These are phyloP conservation scores for Vitis rupestris DNA, from an alignment of 164 flowering plant genomes.

Conservation along the genomic window DNA sequence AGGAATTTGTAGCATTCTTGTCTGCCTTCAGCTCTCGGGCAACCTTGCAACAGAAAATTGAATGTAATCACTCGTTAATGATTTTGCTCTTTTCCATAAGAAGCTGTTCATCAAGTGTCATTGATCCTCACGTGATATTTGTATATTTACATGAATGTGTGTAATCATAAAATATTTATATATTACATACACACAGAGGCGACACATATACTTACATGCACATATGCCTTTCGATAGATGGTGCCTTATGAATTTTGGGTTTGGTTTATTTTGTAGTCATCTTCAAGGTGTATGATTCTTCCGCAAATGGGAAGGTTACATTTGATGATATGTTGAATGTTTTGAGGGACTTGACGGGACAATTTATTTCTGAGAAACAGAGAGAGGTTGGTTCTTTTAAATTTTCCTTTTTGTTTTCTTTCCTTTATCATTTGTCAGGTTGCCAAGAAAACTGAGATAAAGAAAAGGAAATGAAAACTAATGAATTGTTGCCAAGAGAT, in stretches of 20 bases:
- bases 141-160: no score
- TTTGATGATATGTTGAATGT: slow-evolving; percentile 45
- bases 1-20: slow-evolving; percentile 57
- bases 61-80: slow-evolving; percentile 2
- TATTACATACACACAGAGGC: background rate
- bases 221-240: no score
- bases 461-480: no score
- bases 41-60: no score
- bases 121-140: no score
- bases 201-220: background rate
- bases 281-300: slow-evolving; percentile 52
- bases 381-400: slow-evolving; percentile 28
- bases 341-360: slow-evolving; percentile 48
- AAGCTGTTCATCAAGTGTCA: no score
- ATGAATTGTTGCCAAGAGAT: no score
- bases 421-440: no score
- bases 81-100: no score
- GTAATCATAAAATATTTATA: background rate
- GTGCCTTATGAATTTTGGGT: no score
- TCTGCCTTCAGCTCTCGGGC: slow-evolving; percentile 26
- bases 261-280: slow-evolving; percentile 34
- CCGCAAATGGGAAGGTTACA: slow-evolving; percentile 52
- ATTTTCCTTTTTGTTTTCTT: background rate
- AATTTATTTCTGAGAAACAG: slow-evolving; percentile 50
- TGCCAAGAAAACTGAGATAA: no score